These are phyloP conservation scores for Phytopythium vexans DNA, from an alignment of 352 stramenopile genomes.

Conservation along the genomic window DNA sequence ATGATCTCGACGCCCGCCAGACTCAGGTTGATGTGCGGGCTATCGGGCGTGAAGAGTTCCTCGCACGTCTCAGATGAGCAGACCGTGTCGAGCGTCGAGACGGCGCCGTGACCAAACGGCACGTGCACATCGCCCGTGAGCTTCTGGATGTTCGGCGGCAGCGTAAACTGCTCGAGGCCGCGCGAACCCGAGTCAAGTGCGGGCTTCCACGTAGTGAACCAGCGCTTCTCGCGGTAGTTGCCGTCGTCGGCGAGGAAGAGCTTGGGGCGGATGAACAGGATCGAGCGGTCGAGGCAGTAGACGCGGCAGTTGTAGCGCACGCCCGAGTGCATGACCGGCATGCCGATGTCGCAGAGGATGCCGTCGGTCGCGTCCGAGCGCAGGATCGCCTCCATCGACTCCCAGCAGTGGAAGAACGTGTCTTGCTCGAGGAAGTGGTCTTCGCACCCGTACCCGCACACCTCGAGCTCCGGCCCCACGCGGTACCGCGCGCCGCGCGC, in stretches of 20 bases:
- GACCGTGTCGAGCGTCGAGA: conserved; percentile 86
- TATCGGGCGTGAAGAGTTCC: conserved; percentile 96
- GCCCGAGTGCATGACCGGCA: conserved; percentile 94
- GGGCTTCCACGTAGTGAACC: conserved; percentile 88
- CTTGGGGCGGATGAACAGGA: conserved; percentile 95
- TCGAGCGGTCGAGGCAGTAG: conserved; percentile 91
- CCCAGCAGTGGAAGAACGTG: conserved; percentile 98
- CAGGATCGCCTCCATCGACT: conserved; percentile 90
- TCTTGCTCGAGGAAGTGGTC: conserved; percentile 99
- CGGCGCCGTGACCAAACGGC: conserved; percentile 76
- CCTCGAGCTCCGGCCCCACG: conserved; percentile 96
- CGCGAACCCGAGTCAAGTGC: conserved; percentile 18
- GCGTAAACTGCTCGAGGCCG: conserved; percentile 67
- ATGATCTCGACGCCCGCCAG: conserved; percentile 97
- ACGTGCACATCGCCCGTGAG: conserved; percentile 74
- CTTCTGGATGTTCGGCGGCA: conserved; percentile 83
- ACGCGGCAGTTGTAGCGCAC: conserved; percentile 98
- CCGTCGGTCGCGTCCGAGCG: conserved; percentile 85
- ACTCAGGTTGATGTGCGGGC: conserved; percentile 93
- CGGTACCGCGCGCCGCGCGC: conserved; percentile 85
- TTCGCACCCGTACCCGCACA: conserved; percentile 98
- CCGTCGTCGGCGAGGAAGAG: conserved; percentile 95
- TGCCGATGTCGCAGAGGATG: conserved; percentile 98
- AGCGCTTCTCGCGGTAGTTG: conserved; percentile 97
- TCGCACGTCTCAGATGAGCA: conserved; percentile 96